Evolutionary conservation across 129 eudicot genomes (phyloP).

Genomic region (Scalesia atractyloides): DNA sequence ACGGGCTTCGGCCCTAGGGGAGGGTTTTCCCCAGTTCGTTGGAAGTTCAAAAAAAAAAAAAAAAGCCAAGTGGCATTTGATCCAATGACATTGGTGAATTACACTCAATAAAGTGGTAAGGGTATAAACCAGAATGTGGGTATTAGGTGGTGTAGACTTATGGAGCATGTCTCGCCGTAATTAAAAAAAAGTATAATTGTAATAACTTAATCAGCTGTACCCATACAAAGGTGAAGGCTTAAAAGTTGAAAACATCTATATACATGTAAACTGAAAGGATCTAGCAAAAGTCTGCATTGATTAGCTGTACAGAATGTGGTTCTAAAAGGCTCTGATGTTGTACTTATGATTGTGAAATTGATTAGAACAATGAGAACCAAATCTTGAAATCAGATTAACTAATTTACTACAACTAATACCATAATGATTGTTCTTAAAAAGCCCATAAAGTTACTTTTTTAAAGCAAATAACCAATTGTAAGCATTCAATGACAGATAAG

Average conservation of each 20-base stretch:
- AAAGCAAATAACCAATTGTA: no score
- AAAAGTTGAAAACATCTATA: not conserved
- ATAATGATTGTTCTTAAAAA: not conserved
- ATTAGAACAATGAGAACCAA: conserved; percentile 21
- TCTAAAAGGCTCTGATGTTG: not conserved
- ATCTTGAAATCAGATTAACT: conserved; percentile 22
- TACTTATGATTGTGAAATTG: conserved; percentile 20
- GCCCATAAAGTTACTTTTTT: not conserved
- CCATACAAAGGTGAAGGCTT: not conserved
- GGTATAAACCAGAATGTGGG: no score
- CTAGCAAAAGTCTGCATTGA: not conserved
- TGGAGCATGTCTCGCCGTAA: no score
- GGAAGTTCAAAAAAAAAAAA: no score
- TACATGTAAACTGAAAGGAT: not conserved
- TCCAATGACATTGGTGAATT: no score
- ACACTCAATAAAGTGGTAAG: no score
- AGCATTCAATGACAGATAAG: no score
- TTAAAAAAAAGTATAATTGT: not conserved
- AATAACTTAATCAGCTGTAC: not conserved
- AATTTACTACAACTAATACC: not conserved
- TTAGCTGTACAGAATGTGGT: conserved; percentile 5
- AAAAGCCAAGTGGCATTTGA: no score
- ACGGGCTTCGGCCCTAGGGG: no score
- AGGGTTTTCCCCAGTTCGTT: no score
- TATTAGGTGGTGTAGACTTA: no score